Conservation (phyloP, 2,329 filamentous ascomycete species). For the Monosporascus sp. region DNA sequence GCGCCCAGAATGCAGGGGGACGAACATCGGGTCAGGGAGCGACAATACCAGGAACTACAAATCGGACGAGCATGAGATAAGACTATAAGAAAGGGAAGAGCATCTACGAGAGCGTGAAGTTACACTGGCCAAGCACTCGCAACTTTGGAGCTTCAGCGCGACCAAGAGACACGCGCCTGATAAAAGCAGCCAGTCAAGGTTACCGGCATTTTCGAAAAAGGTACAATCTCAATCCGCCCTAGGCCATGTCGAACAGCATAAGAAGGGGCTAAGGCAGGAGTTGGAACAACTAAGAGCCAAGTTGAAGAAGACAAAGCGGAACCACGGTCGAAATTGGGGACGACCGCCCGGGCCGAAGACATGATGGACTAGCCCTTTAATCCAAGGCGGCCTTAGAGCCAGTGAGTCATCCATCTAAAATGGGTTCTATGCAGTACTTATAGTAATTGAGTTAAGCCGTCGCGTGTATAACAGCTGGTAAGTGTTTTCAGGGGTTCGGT, state of each 20-base stretch:
- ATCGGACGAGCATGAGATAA: too few species aligned
- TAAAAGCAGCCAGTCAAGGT: too few species aligned
- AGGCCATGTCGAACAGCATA: neutral
- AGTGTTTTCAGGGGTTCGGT: neutral
- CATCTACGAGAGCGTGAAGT: neutral
- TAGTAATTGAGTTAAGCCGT: neutral
- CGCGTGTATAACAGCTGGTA: conserved; percentile 5
- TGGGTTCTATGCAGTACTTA: neutral
- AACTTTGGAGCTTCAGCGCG: too few species aligned
- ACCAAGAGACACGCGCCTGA: too few species aligned
- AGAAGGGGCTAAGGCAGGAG: conserved; percentile 1
- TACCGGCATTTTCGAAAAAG: too few species aligned
- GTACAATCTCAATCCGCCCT: neutral
- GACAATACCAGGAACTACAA: neutral
- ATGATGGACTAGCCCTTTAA: neutral
- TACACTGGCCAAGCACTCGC: neutral
- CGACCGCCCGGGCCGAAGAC: conserved; percentile 2
- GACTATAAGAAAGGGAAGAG: too few species aligned
- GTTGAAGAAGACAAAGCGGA: neutral
- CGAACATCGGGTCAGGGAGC: conserved; percentile 1
- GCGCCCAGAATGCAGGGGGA: neutral
- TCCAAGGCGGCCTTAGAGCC: neutral
- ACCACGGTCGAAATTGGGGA: conserved; percentile 1
- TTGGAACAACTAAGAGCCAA: neutral
- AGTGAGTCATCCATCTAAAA: neutral